A percentile compares a stretch with the other conserved stretches of the same genome.
Evolutionary conservation across 2,329 filamentous ascomycete species (phyloP).

Genomic region (Aspergillus alliaceus): DNA sequence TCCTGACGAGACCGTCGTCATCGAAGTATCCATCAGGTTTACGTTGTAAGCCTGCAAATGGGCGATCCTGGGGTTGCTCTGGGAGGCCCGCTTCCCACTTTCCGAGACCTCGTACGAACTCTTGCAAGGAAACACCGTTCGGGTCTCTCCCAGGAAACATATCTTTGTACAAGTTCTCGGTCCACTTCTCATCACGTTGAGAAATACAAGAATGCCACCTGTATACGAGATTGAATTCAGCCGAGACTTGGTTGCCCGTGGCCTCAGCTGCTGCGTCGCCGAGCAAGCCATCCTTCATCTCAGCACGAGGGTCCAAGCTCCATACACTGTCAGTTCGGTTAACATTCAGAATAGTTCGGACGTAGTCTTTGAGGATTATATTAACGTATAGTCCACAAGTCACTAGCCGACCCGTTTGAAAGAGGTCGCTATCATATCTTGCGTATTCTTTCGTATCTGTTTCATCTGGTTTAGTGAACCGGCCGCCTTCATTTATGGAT

Average conservation of each 20-base stretch:
- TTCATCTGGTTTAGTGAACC: constrained; percentile 59
- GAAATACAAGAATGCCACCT: constrained; percentile 65
- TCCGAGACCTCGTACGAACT: constrained; percentile 42
- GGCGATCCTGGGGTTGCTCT: constrained; percentile 48
- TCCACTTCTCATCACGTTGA: constrained; percentile 62
- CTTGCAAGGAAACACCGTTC: constrained; percentile 34
- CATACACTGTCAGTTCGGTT: constrained; percentile 60
- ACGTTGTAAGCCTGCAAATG: constrained; percentile 52
- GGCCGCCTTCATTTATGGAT: constrained; percentile 65
- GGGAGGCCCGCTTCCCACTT: constrained; percentile 44
- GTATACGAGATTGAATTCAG: constrained; percentile 69
- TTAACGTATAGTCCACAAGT: constrained; percentile 58
- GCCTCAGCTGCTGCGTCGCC: constrained; percentile 54
- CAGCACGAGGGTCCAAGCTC: constrained; percentile 64
- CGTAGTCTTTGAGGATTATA: constrained; percentile 59
- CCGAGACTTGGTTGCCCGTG: constrained; percentile 66
- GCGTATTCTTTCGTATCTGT: constrained; percentile 35
- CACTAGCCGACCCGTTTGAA: constrained; percentile 57
- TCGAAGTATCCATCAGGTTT: constrained; percentile 54
- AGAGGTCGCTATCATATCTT: constrained; percentile 46
- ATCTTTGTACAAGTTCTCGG: constrained; percentile 54
- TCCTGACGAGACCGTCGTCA: constrained; percentile 58
- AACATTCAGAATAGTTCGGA: constrained; percentile 61
- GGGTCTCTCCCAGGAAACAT: constrained; percentile 45
- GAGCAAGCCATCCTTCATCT: constrained; percentile 51